These are phyloP conservation scores for Pseudocercospora fijiensis DNA, from an alignment of 2,329 filamentous ascomycete genomes.

Conservation along the genomic window DNA sequence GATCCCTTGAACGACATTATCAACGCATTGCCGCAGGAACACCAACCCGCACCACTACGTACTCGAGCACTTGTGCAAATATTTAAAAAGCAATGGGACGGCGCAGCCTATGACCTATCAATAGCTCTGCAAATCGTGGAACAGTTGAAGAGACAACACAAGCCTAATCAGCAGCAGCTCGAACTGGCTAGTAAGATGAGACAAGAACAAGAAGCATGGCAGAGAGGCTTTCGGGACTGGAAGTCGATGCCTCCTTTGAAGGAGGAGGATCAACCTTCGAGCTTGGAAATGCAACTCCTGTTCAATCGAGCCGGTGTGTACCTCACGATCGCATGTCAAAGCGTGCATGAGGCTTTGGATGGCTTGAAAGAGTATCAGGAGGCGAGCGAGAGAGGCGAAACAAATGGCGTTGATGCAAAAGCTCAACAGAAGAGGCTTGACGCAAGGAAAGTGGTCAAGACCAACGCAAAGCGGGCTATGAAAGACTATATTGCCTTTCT, in stretches of 20 bases:
- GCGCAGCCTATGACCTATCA: conserved; percentile 69
- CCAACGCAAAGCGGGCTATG: conserved; percentile 72
- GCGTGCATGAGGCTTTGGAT: conserved; percentile 59
- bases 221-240: conserved; percentile 46
- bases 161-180: conserved; percentile 50
- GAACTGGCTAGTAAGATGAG: conserved; percentile 52
- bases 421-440: conserved; percentile 53
- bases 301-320: conserved; percentile 75
- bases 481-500: conserved; percentile 73
- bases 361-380: conserved; percentile 42
- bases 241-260: conserved; percentile 53
- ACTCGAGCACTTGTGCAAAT: conserved; percentile 72
- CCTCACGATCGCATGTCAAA: conserved; percentile 67
- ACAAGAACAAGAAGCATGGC: conserved; percentile 40
- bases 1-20: conserved; percentile 68
- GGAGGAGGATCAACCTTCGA: conserved; percentile 69
- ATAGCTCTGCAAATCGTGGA: conserved; percentile 61
- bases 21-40: conserved; percentile 60
- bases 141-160: conserved; percentile 44
- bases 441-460: conserved; percentile 67
- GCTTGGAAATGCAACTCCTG: conserved; percentile 70
- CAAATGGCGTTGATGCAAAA: conserved; percentile 49
- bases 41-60: conserved; percentile 65
- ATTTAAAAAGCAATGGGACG: conserved; percentile 72
- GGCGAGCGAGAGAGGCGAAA: conserved; percentile 35